Evolutionary conservation across 176 grass and related monocot species (phyloP).

Genomic region (Lolium rigidum): DNA sequence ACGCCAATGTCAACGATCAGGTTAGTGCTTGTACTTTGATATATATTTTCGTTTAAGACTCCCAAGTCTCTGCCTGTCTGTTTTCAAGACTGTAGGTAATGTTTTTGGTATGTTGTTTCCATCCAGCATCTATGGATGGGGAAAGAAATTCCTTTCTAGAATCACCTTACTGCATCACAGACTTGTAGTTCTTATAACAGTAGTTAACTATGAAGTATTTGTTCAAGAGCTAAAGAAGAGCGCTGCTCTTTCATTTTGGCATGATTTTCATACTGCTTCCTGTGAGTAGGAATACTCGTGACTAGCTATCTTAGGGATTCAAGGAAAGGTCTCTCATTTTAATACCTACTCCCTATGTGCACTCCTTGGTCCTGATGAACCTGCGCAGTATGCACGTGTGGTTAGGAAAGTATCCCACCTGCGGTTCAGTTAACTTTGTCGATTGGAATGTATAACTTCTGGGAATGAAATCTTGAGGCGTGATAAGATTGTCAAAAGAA

Average conservation of each 20-base stretch:
- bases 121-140: slow-evolving; percentile 16
- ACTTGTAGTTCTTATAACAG: neutral
- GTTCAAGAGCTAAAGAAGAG: slow-evolving; percentile 5
- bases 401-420: neutral
- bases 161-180: neutral
- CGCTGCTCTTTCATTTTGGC: neutral
- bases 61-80: neutral
- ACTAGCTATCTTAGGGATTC: neutral
- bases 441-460: neutral
- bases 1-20: slow-evolving; percentile 69
- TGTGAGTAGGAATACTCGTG: neutral
- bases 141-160: slow-evolving; percentile 11
- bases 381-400: neutral
- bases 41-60: neutral
- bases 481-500: neutral
- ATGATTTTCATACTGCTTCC: slow-evolving; percentile 5
- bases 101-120: slow-evolving; percentile 20
- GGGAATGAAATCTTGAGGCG: neutral
- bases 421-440: slow-evolving; percentile 8
- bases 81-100: slow-evolving; percentile 14
- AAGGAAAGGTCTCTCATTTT: neutral
- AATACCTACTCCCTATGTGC: neutral
- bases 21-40: slow-evolving; percentile 29
- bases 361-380: slow-evolving; percentile 1
- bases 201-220: slow-evolving; percentile 12